Percentiles rank a stretch among this genome's conserved stretches.
These are phyloP conservation scores for Kodamaea jinghongensis DNA, from an alignment of 805 yeast genomes.

Conservation along the genomic window DNA sequence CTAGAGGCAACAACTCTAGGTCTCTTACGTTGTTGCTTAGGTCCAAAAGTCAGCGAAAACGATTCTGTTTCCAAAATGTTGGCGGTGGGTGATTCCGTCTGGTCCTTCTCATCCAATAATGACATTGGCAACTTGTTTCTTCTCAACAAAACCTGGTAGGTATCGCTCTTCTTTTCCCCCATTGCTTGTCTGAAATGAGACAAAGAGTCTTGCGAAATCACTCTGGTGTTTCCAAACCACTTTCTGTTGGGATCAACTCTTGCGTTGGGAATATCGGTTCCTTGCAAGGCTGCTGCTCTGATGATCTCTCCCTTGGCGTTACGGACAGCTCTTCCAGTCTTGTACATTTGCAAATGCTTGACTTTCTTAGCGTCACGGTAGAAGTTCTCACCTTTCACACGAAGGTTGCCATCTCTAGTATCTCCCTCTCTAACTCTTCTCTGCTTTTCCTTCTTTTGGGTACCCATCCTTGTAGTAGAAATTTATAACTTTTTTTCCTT, in stretches of 20 bases:
- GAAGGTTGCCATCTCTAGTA: constrained; percentile 81
- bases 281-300: constrained; percentile 84
- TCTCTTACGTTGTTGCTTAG: constrained; percentile 89
- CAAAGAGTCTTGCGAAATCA: constrained; percentile 94
- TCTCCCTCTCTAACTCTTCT: constrained; percentile 84
- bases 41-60: constrained; percentile 81
- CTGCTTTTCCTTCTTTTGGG: constrained; percentile 84
- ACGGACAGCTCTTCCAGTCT: constrained; percentile 81
- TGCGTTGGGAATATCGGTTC: constrained; percentile 83
- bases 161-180: constrained; percentile 77
- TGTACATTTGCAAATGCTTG: constrained; percentile 88
- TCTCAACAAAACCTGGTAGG: constrained; percentile 80
- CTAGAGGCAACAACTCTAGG: constrained; percentile 77
- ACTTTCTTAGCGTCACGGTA: constrained; percentile 93
- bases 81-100: constrained; percentile 71
- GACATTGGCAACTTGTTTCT: constrained; percentile 97
- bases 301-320: constrained; percentile 86
- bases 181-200: constrained; percentile 92
- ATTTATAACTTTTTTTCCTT: constrained; percentile 3
- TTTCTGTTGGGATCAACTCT: constrained; percentile 94
- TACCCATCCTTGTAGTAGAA: constrained; percentile 61
- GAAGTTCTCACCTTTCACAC: constrained; percentile 96
- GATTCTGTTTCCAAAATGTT: constrained; percentile 88
- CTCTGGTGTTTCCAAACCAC: constrained; percentile 98
- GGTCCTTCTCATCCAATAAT: constrained; percentile 79